Conservation (phyloP, 495 filamentous ascomycete species). For the Tuber melanosporum region DNA sequence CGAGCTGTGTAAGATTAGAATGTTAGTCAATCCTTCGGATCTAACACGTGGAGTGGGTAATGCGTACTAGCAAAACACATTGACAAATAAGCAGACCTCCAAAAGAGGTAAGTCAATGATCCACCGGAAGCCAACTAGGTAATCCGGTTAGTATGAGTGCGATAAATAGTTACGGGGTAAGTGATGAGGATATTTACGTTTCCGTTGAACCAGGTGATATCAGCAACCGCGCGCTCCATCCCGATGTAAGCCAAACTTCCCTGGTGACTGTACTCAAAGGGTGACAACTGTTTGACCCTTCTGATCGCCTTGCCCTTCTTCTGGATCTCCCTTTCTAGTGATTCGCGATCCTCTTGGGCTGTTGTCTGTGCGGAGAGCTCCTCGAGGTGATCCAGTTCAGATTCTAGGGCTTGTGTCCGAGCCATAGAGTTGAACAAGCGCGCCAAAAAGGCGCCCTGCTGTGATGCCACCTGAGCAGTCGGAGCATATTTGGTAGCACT, state of each 20-base stretch:
- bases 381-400: conserved; percentile 57
- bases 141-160: conserved; percentile 43
- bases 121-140: conserved; percentile 33
- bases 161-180: conserved; percentile 67
- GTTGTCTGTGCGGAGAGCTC: conserved; percentile 52
- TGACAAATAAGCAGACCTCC: conserved; percentile 93
- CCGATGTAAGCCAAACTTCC: conserved; percentile 96
- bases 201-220: conserved; percentile 95
- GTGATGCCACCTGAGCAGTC: conserved; percentile 90
- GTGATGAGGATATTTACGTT: conserved; percentile 61
- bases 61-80: conserved; percentile 94
- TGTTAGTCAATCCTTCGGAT: conserved; percentile 3
- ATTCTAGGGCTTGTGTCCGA: conserved; percentile 74
- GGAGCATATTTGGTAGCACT: conserved; percentile 94
- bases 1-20: conserved; percentile 46
- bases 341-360: conserved; percentile 46
- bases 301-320: conserved; percentile 75
- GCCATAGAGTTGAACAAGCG: conserved; percentile 97
- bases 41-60: background rate
- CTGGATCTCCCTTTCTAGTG: conserved; percentile 70
- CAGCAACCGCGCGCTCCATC: conserved; percentile 92
- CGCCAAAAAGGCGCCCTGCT: conserved; percentile 93
- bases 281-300: conserved; percentile 84
- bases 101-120: conserved; percentile 65
- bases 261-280: conserved; percentile 97